These are phyloP conservation scores for Fomitopsis betulina DNA, from an alignment of 1,284 basidiomycete species.

Conservation along the genomic window DNA sequence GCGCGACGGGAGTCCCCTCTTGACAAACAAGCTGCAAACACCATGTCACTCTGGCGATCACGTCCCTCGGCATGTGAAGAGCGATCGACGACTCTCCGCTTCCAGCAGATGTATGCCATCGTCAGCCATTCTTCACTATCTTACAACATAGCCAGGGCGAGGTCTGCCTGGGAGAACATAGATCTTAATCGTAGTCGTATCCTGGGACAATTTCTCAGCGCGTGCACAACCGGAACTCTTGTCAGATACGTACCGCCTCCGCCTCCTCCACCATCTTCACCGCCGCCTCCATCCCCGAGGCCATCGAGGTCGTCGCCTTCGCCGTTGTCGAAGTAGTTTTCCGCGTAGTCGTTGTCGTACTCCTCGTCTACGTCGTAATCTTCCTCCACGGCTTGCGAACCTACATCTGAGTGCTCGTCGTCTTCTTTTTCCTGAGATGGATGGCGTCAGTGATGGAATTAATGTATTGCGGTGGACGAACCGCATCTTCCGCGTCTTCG, in stretches of 20 bases:
- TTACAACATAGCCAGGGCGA: background rate
- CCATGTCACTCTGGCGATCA: background rate
- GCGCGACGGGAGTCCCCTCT: background rate
- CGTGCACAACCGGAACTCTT: background rate
- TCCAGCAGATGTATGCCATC: background rate
- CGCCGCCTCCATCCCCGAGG: conserved; percentile 62
- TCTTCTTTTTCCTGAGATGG: conserved; percentile 56
- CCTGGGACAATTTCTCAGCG: conserved; percentile 14
- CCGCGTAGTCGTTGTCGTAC: conserved; percentile 81
- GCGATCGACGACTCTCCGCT: background rate
- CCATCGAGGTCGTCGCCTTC: conserved; percentile 76
- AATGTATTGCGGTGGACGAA: conserved; percentile 21
- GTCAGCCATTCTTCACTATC: background rate
- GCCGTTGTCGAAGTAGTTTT: conserved; percentile 84
- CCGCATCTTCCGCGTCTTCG: conserved; percentile 61
- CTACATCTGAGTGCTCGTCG: conserved; percentile 59
- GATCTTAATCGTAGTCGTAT: conserved; percentile 25
- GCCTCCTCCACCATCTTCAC: conserved; percentile 49
- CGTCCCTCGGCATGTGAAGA: background rate
- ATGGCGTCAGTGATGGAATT: conserved; percentile 3
- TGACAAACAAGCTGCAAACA: background rate
- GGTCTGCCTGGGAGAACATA: background rate
- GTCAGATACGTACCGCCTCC: conserved; percentile 18
- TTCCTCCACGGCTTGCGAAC: conserved; percentile 54
- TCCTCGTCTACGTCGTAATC: conserved; percentile 84